Percentiles rank a stretch among this genome's conserved stretches.
Evolutionary conservation across 768 basidiomycete genomes (phyloP).

Genomic region (Rhodocollybia butyracea): DNA sequence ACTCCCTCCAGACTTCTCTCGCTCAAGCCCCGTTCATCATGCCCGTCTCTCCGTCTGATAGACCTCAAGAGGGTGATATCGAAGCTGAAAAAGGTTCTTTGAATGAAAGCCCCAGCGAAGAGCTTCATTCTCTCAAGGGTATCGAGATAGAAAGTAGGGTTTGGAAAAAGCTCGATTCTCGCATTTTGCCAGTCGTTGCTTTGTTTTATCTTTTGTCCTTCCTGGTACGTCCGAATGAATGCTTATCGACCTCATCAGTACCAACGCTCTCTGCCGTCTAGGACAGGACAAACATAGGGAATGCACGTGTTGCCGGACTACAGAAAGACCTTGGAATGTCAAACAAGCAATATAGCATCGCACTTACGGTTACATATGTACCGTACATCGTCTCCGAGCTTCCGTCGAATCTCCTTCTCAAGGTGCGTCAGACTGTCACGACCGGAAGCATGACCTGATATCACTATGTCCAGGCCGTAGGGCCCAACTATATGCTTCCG

Average conservation of each 20-base stretch:
- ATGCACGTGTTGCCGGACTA: slow-evolving; percentile 18
- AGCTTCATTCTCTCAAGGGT: background rate
- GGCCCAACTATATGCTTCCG: slow-evolving; percentile 42
- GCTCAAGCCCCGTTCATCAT: background rate
- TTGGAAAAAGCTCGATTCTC: slow-evolving; percentile 3
- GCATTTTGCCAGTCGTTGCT: background rate
- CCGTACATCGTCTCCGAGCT: slow-evolving; percentile 25
- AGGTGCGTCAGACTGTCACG: slow-evolving; percentile 11
- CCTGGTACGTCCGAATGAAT: background rate
- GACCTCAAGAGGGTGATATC: background rate
- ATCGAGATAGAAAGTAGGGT: background rate
- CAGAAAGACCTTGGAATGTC: slow-evolving; percentile 19
- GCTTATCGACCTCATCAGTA: background rate
- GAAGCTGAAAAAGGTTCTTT: background rate
- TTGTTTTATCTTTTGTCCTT: slow-evolving; percentile 4
- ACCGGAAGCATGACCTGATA: background rate
- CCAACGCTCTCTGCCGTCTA: background rate
- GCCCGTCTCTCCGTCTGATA: too few species aligned
- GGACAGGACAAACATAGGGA: slow-evolving; percentile 21
- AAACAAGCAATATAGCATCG: slow-evolving; percentile 15
- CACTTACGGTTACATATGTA: slow-evolving; percentile 17
- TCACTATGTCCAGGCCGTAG: slow-evolving; percentile 24
- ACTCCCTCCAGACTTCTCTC: too few species aligned
- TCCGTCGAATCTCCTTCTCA: slow-evolving; percentile 40
- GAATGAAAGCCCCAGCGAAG: too few species aligned